phyloP scores from a whole-genome alignment of 257 asterid species.

The Solanum pinnatisectum region DNA sequence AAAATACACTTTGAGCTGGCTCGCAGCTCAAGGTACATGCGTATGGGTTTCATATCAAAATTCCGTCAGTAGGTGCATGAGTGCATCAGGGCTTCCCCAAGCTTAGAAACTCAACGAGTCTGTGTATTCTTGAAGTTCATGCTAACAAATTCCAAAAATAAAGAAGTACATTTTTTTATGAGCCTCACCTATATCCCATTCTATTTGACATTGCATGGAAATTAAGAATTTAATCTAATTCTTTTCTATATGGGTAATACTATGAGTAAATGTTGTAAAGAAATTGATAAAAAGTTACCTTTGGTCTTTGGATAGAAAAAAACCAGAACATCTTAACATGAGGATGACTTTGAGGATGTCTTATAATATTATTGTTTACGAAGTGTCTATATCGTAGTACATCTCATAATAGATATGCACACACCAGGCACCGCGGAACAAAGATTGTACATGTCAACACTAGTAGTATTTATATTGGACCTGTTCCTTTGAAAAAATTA shows the following conservation, averaged over 20 bases:
- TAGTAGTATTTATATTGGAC: neutral
- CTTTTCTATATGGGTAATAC: neutral
- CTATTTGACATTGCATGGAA: neutral
- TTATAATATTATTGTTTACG: neutral
- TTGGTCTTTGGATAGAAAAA: neutral
- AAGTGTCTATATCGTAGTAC: neutral
- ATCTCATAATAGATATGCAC: neutral
- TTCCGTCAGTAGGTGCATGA: neutral
- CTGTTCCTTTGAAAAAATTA: neutral
- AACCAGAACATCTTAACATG: neutral
- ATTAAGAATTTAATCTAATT: neutral
- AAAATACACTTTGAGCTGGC: neutral
- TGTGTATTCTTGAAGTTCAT: neutral
- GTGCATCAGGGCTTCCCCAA: neutral
- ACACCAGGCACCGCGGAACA: neutral
- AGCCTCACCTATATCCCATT: neutral
- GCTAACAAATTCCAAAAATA: neutral
- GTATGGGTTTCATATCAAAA: neutral
- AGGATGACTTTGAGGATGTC: neutral
- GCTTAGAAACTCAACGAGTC: neutral
- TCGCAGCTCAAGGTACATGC: neutral
- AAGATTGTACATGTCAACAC: neutral
- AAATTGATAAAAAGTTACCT: neutral
- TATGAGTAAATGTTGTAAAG: neutral
- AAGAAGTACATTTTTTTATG: neutral